Evolutionary conservation across 352 stramenopile species (phyloP).

Genomic region (Pythium plurisporium): DNA sequence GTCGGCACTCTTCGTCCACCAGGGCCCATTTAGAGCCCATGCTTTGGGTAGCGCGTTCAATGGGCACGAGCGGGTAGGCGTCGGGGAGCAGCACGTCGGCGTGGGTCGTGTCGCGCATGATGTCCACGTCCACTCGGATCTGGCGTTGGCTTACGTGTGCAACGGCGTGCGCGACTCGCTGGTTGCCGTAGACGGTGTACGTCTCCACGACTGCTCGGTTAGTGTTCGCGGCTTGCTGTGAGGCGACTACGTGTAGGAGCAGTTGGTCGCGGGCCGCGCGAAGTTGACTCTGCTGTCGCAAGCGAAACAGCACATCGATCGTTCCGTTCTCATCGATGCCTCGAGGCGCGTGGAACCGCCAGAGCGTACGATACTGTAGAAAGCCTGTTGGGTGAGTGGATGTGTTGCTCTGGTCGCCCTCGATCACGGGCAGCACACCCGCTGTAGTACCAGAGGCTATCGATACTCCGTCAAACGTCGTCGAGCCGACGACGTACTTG

Average conservation of each 20-base stretch:
- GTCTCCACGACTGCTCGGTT: conserved; percentile 18
- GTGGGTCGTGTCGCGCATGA: conserved; percentile 14
- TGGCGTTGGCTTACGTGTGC: conserved; percentile 5
- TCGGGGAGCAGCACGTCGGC: conserved; percentile 19
- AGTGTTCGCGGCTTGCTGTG: neutral
- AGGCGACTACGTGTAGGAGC: conserved; percentile 23
- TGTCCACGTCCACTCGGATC: conserved; percentile 21
- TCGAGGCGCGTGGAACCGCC: conserved; percentile 22
- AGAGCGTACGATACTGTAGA: conserved; percentile 9
- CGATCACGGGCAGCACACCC: conserved; percentile 19
- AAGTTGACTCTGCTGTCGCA: conserved; percentile 33
- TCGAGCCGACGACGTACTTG: conserved; percentile 4
- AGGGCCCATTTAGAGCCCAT: neutral
- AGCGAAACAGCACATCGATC: conserved; percentile 28
- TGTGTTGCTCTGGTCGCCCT: neutral
- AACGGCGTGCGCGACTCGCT: conserved; percentile 14
- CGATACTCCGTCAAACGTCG: conserved; percentile 17
- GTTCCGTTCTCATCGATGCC: neutral
- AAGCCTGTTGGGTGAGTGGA: neutral
- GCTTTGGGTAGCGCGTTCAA: neutral
- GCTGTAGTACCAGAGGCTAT: neutral
- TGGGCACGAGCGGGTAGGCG: conserved; percentile 22
- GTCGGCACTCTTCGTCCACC: conserved; percentile 2
- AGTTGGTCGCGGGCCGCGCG: conserved; percentile 25
- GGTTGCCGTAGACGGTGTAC: conserved; percentile 31